Conservation (phyloP, 179 eudicot species). For the Silene noctiflora region DNA sequence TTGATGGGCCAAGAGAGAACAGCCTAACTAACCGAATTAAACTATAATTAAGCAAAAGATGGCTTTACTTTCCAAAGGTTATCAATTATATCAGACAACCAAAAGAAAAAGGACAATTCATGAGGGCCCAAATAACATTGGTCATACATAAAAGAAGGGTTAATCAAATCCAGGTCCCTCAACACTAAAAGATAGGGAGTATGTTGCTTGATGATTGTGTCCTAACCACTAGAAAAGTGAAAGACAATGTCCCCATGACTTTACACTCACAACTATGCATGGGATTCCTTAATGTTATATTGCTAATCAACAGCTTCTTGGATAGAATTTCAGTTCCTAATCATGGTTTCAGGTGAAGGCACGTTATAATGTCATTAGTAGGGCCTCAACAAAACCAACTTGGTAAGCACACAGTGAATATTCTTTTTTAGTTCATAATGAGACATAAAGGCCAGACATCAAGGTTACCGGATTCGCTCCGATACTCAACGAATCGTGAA, state of each 20-base stretch:
- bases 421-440: not conserved
- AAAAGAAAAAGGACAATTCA: slow-evolving; percentile 27
- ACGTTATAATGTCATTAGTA: slow-evolving; percentile 24
- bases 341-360: slow-evolving; percentile 35
- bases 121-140: slow-evolving; percentile 38
- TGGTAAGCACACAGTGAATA: slow-evolving; percentile 15
- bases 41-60: slow-evolving; percentile 30
- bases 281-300: slow-evolving; percentile 49
- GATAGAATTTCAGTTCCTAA: slow-evolving; percentile 27
- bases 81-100: slow-evolving; percentile 20
- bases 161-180: slow-evolving; percentile 29
- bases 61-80: slow-evolving; percentile 30
- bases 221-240: slow-evolving; percentile 45
- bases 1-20: slow-evolving; percentile 30
- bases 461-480: too few relatives aligned
- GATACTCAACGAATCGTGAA: too few relatives aligned
- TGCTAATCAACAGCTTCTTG: slow-evolving; percentile 15
- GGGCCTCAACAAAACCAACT: slow-evolving; percentile 4
- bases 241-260: slow-evolving; percentile 30
- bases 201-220: slow-evolving; percentile 37
- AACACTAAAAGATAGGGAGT: slow-evolving; percentile 34
- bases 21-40: slow-evolving; percentile 29
- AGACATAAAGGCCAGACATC: not conserved
- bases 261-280: slow-evolving; percentile 39
- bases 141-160: slow-evolving; percentile 33